Conservation (phyloP, 2,329 filamentous ascomycete genomes). For the Penicillium sp. region DNA sequence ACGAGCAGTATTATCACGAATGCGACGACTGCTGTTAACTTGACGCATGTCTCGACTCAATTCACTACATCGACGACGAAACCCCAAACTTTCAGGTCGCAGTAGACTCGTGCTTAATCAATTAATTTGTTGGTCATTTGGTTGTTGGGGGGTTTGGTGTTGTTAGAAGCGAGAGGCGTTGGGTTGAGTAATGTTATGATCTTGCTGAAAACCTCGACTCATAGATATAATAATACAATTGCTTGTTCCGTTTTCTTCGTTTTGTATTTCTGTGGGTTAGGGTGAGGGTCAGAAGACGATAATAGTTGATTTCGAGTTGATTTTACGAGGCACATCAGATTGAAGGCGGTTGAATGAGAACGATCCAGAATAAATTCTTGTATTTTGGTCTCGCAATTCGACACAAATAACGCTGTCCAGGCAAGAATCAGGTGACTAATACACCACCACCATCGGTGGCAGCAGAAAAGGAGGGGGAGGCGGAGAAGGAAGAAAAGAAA, state of each 20-base stretch:
- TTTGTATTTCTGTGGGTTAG: neutral
- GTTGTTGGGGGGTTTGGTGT: neutral
- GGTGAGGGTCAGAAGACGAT: too few relatives aligned
- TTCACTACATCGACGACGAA: neutral
- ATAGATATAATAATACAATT: constrained; percentile 11
- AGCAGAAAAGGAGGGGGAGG: neutral
- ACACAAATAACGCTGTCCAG: neutral
- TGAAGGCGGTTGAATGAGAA: neutral
- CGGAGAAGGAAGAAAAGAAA: neutral
- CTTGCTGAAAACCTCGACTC: constrained; percentile 2
- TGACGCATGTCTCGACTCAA: constrained; percentile 6
- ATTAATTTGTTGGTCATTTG: constrained; percentile 4
- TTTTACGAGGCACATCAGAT: too few relatives aligned
- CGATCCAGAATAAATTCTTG: neutral
- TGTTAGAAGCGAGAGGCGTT: neutral
- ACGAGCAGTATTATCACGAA: constrained; percentile 18
- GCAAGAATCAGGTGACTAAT: neutral
- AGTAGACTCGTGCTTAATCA: neutral
- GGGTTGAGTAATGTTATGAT: constrained; percentile 1
- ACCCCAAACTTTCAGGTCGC: neutral
- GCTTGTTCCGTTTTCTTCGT: neutral
- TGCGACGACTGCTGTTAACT: constrained; percentile 19
- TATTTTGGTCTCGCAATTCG: constrained; percentile 6
- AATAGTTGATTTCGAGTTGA: too few relatives aligned
- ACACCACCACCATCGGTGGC: neutral